Conservation (phyloP, 2,329 filamentous ascomycete species). For the Scortechinia acanthostroma region DNA sequence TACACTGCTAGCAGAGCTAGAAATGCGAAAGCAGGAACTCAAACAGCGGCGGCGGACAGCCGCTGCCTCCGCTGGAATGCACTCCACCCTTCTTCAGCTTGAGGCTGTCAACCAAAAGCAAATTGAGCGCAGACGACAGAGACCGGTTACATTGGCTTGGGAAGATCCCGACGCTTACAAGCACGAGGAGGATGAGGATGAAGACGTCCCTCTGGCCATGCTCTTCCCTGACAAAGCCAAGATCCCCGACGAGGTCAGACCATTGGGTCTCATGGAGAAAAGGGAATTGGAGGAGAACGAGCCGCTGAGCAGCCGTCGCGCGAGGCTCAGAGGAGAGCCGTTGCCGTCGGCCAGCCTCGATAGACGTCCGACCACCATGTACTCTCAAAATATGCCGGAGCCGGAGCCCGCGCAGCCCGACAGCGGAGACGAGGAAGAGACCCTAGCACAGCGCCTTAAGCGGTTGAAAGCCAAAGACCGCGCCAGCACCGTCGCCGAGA, state of each 20-base stretch:
- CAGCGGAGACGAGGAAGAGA: constrained; percentile 28
- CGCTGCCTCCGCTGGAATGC: not conserved
- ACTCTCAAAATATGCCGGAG: not conserved
- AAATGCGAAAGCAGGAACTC: not conserved
- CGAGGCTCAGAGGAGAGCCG: not conserved
- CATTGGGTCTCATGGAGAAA: constrained; percentile 32
- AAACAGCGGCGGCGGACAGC: not conserved
- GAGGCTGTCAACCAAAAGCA: not conserved
- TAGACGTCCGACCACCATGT: not conserved
- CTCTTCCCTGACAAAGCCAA: constrained; percentile 6
- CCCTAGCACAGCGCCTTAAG: constrained; percentile 29
- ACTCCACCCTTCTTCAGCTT: not conserved
- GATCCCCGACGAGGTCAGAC: constrained; percentile 14
- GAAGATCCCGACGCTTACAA: not conserved
- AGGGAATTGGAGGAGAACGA: not conserved
- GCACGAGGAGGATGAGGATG: not conserved
- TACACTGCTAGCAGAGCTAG: not conserved
- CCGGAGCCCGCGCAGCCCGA: constrained; percentile 10
- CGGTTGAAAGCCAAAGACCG: constrained; percentile 25
- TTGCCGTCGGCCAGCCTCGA: not conserved
- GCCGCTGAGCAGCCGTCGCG: not conserved
- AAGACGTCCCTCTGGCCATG: not conserved
- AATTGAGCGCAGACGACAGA: not conserved
- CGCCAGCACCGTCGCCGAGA: constrained; percentile 17
- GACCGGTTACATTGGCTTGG: not conserved